Evolutionary conservation across 306 rosid species (phyloP), one percentile per base, ranked within the genome.

Genomic region (Vachellia collinsii): DNA sequence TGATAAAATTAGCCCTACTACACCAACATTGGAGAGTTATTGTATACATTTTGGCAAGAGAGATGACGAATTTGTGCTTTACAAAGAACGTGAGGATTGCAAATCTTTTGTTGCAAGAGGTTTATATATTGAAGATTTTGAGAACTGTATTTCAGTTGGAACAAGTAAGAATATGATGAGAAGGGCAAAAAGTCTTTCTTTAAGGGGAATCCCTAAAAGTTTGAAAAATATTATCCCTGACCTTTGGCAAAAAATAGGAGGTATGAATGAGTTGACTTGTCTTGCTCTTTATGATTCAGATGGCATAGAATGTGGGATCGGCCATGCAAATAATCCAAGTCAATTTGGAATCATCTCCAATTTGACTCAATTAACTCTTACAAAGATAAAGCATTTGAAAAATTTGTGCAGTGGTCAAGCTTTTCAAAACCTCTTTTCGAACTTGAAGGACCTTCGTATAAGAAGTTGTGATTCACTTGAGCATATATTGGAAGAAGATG

Each of bases 21-120:
- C 62, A 23, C 37, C 5, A 23, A 3, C 16, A 59, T 10, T 59
- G 17, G 65, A 23, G 16, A 59, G 65, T 1, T 63, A 29, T 14
- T 63, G 20, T 14, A 13, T 63, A 63, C 42, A 63, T 12, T 29
- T 63, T 12, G n/a, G 7, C 7, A 1, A 47, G 4, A 14, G 0
- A 0, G 51, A 4, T 4, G 17, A 1, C 2, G 16, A 11, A 0
- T 0, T 43, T 1, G n/a, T n/a, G n/a, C n/a, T n/a, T n/a, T n/a
- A n/a, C n/a, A n/a, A n/a, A n/a, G n/a, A n/a, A n/a, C n/a, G n/a
- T n/a, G n/a, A n/a, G n/a, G n/a, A n/a, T n/a, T 12, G 56, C 6
- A 3, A 4, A 1, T 12, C 56, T 50, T 50, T 50, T 50, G 56
- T 14, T 5, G 5, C 38, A 34, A 64, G 8, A 47, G 1, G 11